Evolutionary conservation across 2,329 filamentous ascomycete species (phyloP), one percentile per base, ranked within the genome.

Genomic region (Aspergillus cejpii): DNA sequence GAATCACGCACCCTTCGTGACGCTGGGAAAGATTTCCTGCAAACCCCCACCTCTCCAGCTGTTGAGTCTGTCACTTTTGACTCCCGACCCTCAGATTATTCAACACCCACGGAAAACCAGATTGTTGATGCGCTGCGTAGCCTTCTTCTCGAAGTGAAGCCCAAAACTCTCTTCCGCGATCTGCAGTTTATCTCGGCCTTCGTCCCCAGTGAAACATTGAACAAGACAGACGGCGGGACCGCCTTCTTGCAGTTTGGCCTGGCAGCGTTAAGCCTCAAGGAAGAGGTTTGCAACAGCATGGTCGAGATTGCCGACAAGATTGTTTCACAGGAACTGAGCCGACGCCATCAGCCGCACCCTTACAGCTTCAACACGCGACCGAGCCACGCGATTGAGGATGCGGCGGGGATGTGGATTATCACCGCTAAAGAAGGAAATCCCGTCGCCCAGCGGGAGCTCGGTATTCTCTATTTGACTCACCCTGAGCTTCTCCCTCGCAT

Each of bases 171-270:
- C 2, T 92, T 90, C 69, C 83, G 87, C 5, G 87, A 91, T 58
- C 65, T 92, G 37, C 87, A 92, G 60, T 87, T 73, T 65, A 80
- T 83, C 48, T 78, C 80, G 2, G 75, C 79, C 0, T 80, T 83
- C 49, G 72, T 81, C 3, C 77, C 79, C 1, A 69, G 74, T 4
- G 69, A 76, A 8, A 74, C 75, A 34, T 66, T 83, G 10, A 78
- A 80, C 63, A 76, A 76, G 55, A 76, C 74, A 2, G 74, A 77
- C 12, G 72, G 74, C 41, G 75, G 80, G 29, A 92, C 89, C 55
- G 87, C 90, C 0, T 97, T 97, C 63, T 87, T 89, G 79, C 87
- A 95, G 57, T 85, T 89, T 20, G 88, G 87, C 0, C 77, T 95
- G 5, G 91, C 92, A 0, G 89, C 91, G 1, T 74, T 96, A n/a